A percentile compares a stretch with the other conserved stretches of the same genome.
Conservation (phyloP, 805 yeast species). For the Kodamaea kaohsiungensis region DNA sequence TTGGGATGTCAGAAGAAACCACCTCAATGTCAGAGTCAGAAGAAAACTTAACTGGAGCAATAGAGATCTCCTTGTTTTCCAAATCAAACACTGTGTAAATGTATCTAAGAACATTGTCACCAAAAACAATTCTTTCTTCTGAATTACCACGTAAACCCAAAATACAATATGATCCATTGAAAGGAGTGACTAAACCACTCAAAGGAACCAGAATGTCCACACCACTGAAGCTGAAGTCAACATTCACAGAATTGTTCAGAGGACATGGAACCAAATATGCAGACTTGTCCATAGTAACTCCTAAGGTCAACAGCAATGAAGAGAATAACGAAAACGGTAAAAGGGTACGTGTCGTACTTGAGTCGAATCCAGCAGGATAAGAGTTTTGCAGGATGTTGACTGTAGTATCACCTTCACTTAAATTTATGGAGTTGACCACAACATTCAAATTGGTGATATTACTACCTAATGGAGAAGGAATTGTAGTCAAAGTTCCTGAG, state of each 20-base stretch:
- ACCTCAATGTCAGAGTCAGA: slow-evolving; percentile 44
- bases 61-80: slow-evolving; percentile 54
- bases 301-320: slow-evolving; percentile 34
- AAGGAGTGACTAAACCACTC: slow-evolving; percentile 25
- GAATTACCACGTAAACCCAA: slow-evolving; percentile 16
- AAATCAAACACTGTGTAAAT: slow-evolving; percentile 67
- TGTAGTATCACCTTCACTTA: slow-evolving; percentile 15
- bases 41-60: slow-evolving; percentile 35
- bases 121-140: slow-evolving; percentile 44
- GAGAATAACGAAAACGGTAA: slow-evolving; percentile 39
- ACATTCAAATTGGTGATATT: slow-evolving; percentile 44
- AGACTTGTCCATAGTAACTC: slow-evolving; percentile 37
- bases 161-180: slow-evolving; percentile 13
- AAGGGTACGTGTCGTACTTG: slow-evolving; percentile 42
- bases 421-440: slow-evolving; percentile 41
- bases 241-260: slow-evolving; percentile 15
- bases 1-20: slow-evolving; percentile 48
- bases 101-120: slow-evolving; percentile 64
- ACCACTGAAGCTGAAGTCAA: slow-evolving; percentile 61
- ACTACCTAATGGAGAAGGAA: slow-evolving; percentile 18
- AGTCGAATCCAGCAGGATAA: slow-evolving; percentile 30
- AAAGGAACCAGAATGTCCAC: slow-evolving; percentile 51
- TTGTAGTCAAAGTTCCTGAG: slow-evolving; percentile 31
- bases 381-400: slow-evolving; percentile 17
- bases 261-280: slow-evolving; percentile 38